phyloP scores from a whole-genome alignment of 2,329 filamentous ascomycete genomes.

The Lasiodiplodia sp. region DNA sequence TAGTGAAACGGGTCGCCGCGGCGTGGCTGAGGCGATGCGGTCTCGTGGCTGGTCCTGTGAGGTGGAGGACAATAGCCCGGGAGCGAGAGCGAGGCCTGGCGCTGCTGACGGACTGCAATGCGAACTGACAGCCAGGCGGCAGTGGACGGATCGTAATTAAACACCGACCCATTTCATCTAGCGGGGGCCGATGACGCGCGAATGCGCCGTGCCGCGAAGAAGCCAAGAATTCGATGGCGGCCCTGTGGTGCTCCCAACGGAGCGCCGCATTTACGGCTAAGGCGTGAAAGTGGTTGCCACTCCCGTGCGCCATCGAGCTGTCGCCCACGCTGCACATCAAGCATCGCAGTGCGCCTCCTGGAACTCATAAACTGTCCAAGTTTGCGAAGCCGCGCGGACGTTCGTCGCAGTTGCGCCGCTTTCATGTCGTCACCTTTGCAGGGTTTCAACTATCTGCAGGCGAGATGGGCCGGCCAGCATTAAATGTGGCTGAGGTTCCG shows the following conservation, averaged over 20 bases:
- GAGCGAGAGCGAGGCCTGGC: constrained; percentile 4
- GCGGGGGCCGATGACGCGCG: neutral
- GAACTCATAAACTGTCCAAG: too few relatives aligned
- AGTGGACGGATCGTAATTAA: constrained; percentile 22
- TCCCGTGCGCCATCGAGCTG: neutral
- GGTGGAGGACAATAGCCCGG: neutral
- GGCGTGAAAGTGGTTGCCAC: constrained; percentile 9
- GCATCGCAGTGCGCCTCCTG: neutral
- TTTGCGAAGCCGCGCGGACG: neutral
- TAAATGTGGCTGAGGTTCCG: constrained; percentile 9
- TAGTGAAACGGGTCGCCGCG: constrained; percentile 18
- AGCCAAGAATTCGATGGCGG: too few relatives aligned
- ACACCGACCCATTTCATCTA: constrained; percentile 11
- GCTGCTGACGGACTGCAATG: constrained; percentile 3
- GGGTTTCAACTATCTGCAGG: neutral
- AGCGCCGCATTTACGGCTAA: neutral
- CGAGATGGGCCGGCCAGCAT: neutral
- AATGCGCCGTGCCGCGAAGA: neutral
- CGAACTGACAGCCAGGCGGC: constrained; percentile 6
- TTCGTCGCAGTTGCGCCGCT: neutral
- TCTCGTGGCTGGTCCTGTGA: constrained; percentile 6
- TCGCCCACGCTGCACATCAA: neutral
- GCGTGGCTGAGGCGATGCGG: constrained; percentile 22
- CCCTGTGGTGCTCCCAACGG: neutral
- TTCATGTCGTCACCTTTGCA: neutral